These are phyloP conservation scores for Stenogyne calaminthoides DNA, from an alignment of 305 asterid genomes.

Conservation along the genomic window DNA sequence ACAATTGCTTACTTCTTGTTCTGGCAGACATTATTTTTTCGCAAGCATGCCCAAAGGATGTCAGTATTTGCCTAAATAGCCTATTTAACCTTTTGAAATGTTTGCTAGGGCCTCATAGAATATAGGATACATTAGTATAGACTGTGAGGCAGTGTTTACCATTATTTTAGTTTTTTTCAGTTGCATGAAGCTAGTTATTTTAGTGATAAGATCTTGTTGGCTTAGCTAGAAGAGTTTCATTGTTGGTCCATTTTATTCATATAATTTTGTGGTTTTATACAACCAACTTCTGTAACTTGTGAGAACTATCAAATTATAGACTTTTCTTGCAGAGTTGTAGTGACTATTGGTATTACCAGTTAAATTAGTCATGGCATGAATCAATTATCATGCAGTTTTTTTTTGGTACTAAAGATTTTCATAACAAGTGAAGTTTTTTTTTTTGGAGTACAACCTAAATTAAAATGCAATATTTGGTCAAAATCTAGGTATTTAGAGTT, in stretches of 20 bases:
- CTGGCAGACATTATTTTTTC: background rate
- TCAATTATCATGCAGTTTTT: background rate
- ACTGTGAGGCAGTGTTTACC: background rate
- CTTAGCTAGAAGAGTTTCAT: slow-evolving; percentile 11
- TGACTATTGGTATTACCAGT: background rate
- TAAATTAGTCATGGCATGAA: slow-evolving; percentile 17
- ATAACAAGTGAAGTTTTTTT: slow-evolving; percentile 9
- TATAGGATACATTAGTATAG: background rate
- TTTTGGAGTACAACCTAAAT: slow-evolving; percentile 3
- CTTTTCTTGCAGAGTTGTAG: background rate
- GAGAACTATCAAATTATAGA: slow-evolving; percentile 17
- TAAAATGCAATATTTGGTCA: slow-evolving; percentile 2
- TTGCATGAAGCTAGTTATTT: slow-evolving; percentile 17
- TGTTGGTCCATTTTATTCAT: background rate
- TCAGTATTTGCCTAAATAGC: background rate
- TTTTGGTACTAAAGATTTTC: background rate
- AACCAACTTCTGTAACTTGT: background rate
- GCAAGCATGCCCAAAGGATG: background rate
- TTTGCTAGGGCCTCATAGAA: background rate
- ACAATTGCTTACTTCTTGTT: background rate
- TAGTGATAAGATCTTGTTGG: slow-evolving; percentile 11
- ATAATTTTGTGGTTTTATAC: background rate
- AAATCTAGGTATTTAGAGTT: slow-evolving; percentile 65
- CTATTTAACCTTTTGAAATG: slow-evolving; percentile 9
- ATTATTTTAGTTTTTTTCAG: background rate